A percentile compares a stretch with the other conserved stretches of the same genome.
Evolutionary conservation across 768 basidiomycete species (phyloP).

Genomic region (Rhizopogon sp.): DNA sequence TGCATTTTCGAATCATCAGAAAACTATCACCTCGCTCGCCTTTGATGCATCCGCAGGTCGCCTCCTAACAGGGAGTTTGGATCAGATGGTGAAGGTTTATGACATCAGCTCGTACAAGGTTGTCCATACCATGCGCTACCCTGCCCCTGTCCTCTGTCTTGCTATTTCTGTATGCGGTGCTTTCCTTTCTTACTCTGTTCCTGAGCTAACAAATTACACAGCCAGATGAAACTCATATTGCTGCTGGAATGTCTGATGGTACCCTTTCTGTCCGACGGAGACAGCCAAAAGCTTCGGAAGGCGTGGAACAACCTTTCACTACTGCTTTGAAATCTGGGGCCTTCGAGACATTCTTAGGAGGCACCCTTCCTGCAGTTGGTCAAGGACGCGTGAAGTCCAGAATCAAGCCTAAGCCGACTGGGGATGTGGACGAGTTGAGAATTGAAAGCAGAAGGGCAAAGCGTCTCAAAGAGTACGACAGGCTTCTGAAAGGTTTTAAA

Average conservation of each 20-base stretch:
- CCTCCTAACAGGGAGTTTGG: conserved; percentile 84
- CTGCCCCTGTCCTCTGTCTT: conserved; percentile 84
- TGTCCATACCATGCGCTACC: conserved; percentile 97
- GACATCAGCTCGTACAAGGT: conserved; percentile 93
- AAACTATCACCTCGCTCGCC: conserved; percentile 87
- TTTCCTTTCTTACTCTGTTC: not conserved
- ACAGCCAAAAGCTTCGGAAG: conserved; percentile 69
- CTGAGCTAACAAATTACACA: conserved; percentile 26
- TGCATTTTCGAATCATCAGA: conserved; percentile 96
- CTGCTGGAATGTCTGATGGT: conserved; percentile 96
- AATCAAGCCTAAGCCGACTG: conserved; percentile 42
- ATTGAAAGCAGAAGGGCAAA: conserved; percentile 69
- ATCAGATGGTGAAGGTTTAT: conserved; percentile 99
- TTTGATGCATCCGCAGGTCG: conserved; percentile 75
- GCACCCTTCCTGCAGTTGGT: conserved; percentile 49
- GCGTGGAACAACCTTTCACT: conserved; percentile 29
- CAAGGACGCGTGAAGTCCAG: conserved; percentile 48
- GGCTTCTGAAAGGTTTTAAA: conserved; percentile 84
- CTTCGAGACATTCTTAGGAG: conserved; percentile 64
- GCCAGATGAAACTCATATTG: conserved; percentile 96
- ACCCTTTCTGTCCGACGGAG: conserved; percentile 95
- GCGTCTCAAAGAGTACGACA: conserved; percentile 83
- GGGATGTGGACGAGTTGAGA: conserved; percentile 71
- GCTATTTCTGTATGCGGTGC: conserved; percentile 77
- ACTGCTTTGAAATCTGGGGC: conserved; percentile 45